phyloP scores from a whole-genome alignment of 2,329 filamentous ascomycete species.

The Hypomyces rosellus region DNA sequence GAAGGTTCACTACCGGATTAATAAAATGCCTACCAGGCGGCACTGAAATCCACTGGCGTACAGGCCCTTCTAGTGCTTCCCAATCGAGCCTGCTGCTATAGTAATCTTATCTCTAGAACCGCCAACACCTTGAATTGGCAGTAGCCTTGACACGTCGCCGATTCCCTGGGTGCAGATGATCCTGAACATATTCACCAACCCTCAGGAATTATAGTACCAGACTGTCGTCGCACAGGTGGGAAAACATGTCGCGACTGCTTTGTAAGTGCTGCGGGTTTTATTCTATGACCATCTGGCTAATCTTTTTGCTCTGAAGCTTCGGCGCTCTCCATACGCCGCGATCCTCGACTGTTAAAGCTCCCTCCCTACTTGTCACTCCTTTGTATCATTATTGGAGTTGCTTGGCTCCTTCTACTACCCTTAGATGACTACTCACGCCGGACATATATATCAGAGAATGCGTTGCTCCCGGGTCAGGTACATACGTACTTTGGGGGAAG shows the following conservation, averaged over 20 bases:
- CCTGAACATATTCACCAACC: neutral
- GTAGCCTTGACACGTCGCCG: neutral
- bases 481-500: constrained; percentile 97
- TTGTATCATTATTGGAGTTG: constrained; percentile 76
- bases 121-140: too few relatives aligned
- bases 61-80: too few relatives aligned
- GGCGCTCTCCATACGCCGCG: constrained; percentile 65
- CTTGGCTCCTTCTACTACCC: constrained; percentile 85
- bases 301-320: constrained; percentile 37
- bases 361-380: constrained; percentile 83
- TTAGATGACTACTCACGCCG: constrained; percentile 83
- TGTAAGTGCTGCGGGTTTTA: constrained; percentile 6
- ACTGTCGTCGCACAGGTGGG: neutral
- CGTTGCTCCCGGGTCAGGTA: constrained; percentile 88
- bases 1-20: too few relatives aligned
- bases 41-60: too few relatives aligned
- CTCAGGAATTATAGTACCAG: neutral
- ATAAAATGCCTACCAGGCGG: too few relatives aligned
- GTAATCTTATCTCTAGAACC: too few relatives aligned
- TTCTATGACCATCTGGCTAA: neutral
- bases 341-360: constrained; percentile 74
- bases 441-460: constrained; percentile 97
- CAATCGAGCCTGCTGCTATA: too few relatives aligned
- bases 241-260: constrained; percentile 10
- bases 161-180: neutral